Percentiles rank a stretch among this genome's conserved stretches.
These are phyloP conservation scores for Exophiala sp. DNA, from an alignment of 2,329 filamentous ascomycete species.

Conservation along the genomic window DNA sequence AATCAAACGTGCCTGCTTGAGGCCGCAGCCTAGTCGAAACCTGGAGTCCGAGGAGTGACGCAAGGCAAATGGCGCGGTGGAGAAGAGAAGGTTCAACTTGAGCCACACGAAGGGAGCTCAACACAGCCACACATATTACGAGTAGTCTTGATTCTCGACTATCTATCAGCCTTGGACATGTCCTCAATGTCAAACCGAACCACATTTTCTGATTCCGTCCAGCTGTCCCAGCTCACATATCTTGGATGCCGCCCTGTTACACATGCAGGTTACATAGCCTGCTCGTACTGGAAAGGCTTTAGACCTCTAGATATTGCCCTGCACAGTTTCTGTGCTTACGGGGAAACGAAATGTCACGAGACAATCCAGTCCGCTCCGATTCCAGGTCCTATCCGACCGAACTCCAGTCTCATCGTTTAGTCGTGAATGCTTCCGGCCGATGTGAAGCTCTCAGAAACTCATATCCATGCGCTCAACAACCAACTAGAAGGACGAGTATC, in stretches of 20 bases:
- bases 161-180: not conserved
- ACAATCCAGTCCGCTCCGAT: not conserved
- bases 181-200: not conserved
- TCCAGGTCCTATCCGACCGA: not conserved
- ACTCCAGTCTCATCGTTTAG: slow-evolving; percentile 7
- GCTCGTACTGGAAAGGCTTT: slow-evolving; percentile 10
- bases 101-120: not conserved
- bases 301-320: slow-evolving; percentile 16
- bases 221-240: slow-evolving; percentile 13
- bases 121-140: not conserved
- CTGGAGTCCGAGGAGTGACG: slow-evolving; percentile 40
- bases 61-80: not conserved
- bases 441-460: too few species aligned
- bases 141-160: not conserved
- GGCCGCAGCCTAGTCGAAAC: slow-evolving; percentile 45
- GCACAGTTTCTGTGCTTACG: slow-evolving; percentile 1
- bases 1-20: slow-evolving; percentile 57
- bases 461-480: too few species aligned
- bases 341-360: slow-evolving; percentile 1
- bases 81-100: not conserved
- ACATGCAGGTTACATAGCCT: slow-evolving; percentile 5
- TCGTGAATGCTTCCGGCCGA: too few species aligned
- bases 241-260: slow-evolving; percentile 15
- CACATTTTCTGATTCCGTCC: slow-evolving; percentile 3
- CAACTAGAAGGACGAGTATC: not conserved